Base-by-base conservation (phyloP, 2,329 filamentous ascomycete species). In the Conoideocrella luteorostrata region DNA sequence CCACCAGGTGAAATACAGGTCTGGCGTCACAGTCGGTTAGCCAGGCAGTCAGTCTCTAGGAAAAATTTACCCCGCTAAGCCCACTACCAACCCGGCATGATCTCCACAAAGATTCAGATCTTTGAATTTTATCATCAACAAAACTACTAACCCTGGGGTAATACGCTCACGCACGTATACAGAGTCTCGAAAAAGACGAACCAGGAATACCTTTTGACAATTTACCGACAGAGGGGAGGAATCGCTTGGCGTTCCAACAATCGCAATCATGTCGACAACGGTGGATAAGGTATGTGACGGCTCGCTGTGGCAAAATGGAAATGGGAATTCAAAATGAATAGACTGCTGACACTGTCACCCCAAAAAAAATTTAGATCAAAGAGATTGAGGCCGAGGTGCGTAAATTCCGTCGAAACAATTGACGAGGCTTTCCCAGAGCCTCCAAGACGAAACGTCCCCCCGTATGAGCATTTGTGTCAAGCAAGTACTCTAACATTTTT, bases 381-480 rank as follows among this genome's bases (percentile, higher is more conserved):
- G 87, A 91, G 60, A 87, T 96, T 68, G 91, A 96, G 86, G 71
- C 84, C 73, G 91, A 96, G 79, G 86, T 91, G 78, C 66, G 78
- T 71, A n/a, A n/a, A n/a, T n/a, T n/a, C n/a, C n/a, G n/a, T n/a
- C n/a, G n/a, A n/a, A n/a, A n/a, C n/a, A n/a, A 30, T 17, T 24
- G 6, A 11, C n/a, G 22, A 15, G 11, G 21, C 29, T 21, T 15
- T 12, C 6, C 26, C 15, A 4, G 10, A n/a, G 23, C 13, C 13
- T 24, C 7, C 5, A 34, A 21, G 18, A 22, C 15, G 26, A 39
- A 32, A 41, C 10, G n/a, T n/a, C n/a, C n/a, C n/a, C n/a, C n/a
- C n/a, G n/a, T n/a, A n/a, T n/a, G n/a, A n/a, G n/a, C n/a, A n/a
- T n/a, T n/a, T n/a, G n/a, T n/a, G n/a, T n/a, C n/a, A n/a, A n/a